Percentiles rank a stretch among this genome's conserved stretches.
phyloP scores from a whole-genome alignment of 768 basidiomycete genomes.

The Kwoniella mangroviensis region DNA sequence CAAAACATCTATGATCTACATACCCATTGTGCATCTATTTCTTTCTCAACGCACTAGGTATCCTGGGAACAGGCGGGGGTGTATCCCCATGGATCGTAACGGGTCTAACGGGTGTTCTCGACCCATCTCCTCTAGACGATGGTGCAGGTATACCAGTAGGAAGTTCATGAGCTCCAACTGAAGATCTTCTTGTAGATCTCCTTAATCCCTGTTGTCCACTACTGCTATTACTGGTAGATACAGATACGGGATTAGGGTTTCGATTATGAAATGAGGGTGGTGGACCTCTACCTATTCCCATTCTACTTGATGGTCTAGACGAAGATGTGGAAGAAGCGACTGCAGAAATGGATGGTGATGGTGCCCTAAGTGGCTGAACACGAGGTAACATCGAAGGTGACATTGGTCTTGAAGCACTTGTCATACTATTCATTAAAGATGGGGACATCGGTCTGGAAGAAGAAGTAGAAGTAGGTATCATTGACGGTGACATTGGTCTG shows the following conservation, averaged over 20 bases:
- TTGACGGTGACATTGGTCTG: conserved; percentile 32
- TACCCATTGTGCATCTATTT: neutral
- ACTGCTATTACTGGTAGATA: conserved; percentile 5
- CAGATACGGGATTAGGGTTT: conserved; percentile 2
- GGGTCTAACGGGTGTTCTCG: conserved; percentile 30
- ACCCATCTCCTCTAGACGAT: conserved; percentile 3
- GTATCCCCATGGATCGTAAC: conserved; percentile 38
- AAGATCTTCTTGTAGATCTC: conserved; percentile 31
- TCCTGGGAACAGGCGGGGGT: conserved; percentile 50
- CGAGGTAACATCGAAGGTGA: conserved; percentile 36
- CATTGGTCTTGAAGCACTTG: conserved; percentile 21
- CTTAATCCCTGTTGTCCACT: conserved; percentile 2
- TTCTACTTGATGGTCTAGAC: conserved; percentile 14
- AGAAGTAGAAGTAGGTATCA: conserved; percentile 7
- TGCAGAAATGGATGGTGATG: conserved; percentile 20
- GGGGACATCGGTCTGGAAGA: conserved; percentile 41
- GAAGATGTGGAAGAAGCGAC: conserved; percentile 22
- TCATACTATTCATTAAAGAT: conserved; percentile 5
- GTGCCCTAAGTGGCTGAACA: conserved; percentile 21
- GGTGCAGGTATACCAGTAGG: conserved; percentile 42
- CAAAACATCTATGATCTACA: neutral
- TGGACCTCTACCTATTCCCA: conserved; percentile 37
- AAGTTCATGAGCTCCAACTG: conserved; percentile 30
- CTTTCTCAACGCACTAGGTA: conserved; percentile 40
- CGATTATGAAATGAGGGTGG: conserved; percentile 29